Conservation (phyloP, 2,329 filamentous ascomycete species). For the Aureobasidium pullulans region DNA sequence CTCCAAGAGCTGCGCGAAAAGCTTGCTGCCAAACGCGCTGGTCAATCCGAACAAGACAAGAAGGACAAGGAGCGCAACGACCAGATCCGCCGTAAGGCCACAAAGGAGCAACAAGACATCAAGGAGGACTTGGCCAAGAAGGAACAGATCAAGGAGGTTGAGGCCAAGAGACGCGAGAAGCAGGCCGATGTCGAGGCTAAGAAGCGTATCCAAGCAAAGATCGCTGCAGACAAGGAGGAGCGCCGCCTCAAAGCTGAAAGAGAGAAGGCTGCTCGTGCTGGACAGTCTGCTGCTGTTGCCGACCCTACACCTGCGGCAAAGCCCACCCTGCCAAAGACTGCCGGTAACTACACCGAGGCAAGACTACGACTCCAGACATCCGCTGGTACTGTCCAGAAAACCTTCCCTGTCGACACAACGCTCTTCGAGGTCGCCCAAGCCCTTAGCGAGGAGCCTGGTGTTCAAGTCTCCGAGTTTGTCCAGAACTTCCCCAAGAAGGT, state of each 20-base stretch:
- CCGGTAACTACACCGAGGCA: constrained; percentile 69
- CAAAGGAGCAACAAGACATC: constrained; percentile 76
- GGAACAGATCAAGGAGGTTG: constrained; percentile 86
- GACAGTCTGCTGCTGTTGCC: constrained; percentile 36
- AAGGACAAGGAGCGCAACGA: constrained; percentile 80
- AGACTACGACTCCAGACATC: constrained; percentile 73
- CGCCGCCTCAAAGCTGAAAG: constrained; percentile 76
- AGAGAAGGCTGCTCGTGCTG: constrained; percentile 56
- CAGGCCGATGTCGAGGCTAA: constrained; percentile 76
- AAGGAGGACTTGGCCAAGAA: constrained; percentile 86
- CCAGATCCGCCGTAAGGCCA: constrained; percentile 75
- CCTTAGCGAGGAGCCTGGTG: constrained; percentile 62
- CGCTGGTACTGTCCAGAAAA: constrained; percentile 74
- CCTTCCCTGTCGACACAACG: constrained; percentile 79
- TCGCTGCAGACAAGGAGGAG: constrained; percentile 89
- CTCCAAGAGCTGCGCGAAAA: constrained; percentile 67
- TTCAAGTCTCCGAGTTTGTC: constrained; percentile 66
- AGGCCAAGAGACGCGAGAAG: constrained; percentile 82
- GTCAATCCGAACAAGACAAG: constrained; percentile 64
- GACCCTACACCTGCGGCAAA: constrained; percentile 36
- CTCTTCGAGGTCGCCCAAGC: constrained; percentile 84
- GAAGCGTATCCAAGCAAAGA: constrained; percentile 83
- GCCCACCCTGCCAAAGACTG: constrained; percentile 51
- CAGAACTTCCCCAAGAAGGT: constrained; percentile 83
- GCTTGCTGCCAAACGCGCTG: constrained; percentile 64